Base-by-base conservation (phyloP, 371 early-diverging fungal species). In the Mortierella sp. region DNA sequence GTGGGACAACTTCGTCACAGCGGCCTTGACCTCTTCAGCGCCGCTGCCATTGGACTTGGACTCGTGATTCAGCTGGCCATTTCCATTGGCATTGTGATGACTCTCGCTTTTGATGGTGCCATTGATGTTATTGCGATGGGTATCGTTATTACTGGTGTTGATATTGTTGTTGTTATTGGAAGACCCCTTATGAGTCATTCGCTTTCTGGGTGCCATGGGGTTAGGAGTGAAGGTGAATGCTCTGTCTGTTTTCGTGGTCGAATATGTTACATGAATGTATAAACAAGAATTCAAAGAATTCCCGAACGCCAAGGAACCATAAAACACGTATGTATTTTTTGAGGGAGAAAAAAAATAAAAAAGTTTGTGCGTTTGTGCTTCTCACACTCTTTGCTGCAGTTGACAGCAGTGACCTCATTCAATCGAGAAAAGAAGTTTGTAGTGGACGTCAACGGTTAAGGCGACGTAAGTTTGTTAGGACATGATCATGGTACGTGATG, bases 201-300 rank as follows among this genome's bases (percentile, higher is more conserved):
- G 53, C 27, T 64, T 64, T 41, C 60, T 53, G 19, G 56, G 44
- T n/a, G 61, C 66, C 66, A 72, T 72, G 34, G 44, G 9, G 11
- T n/a, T n/a, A 17, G 48, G n/a, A 23, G 31, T 17, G 19, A 8
- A 7, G 9, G 26, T 26, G 41, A 42, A 50, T 23, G n/a, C 7
- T 26, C 28, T 12, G 9, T 19, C 26, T 27, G 32, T 15, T 53
- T 23, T 23, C 30, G 32, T 42, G 51, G 52, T 5, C 24, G 23
- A n/a, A 26, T 21, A 30, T 44, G 31, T 30, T 39, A n/a, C 39
- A 39, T 2, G 39, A 39, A 39, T 39, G 39, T 11, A 4, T 14
- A 39, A 39, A n/a, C n/a, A n/a, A n/a, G n/a, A n/a, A n/a, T n/a
- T n/a, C n/a, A n/a, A n/a, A n/a, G n/a, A n/a, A n/a, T n/a, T n/a